phyloP scores from a whole-genome alignment of 768 basidiomycete species.

The Hypsizygus marmoreus region DNA sequence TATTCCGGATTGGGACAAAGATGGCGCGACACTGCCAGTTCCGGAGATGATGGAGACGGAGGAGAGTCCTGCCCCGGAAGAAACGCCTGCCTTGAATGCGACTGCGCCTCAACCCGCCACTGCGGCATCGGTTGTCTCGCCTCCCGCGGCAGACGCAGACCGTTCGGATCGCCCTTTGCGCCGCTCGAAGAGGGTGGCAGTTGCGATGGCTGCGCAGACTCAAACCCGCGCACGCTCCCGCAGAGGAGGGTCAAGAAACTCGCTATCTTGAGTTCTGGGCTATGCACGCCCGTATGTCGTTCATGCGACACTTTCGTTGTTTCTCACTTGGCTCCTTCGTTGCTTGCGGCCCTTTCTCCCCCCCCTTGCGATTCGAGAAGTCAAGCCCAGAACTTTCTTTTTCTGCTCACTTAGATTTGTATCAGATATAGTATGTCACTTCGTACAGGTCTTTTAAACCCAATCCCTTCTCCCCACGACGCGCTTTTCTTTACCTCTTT shows the following conservation, averaged over 20 bases:
- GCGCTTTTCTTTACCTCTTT: not conserved
- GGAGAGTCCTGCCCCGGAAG: constrained; percentile 9
- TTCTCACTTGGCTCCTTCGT: constrained; percentile 10
- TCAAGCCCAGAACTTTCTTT: not conserved
- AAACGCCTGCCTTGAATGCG: not conserved
- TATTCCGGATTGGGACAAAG: constrained; percentile 57
- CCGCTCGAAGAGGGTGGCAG: constrained; percentile 71
- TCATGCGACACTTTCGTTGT: constrained; percentile 1
- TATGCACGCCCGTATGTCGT: constrained; percentile 11
- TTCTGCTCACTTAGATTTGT: constrained; percentile 25
- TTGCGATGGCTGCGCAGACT: constrained; percentile 52
- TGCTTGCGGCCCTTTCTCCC: constrained; percentile 9
- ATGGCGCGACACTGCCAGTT: constrained; percentile 20
- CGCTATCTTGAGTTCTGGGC: constrained; percentile 32
- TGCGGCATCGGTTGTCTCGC: not conserved
- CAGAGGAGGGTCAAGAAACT: constrained; percentile 42
- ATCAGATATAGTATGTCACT: constrained; percentile 31
- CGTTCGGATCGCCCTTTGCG: constrained; percentile 43
- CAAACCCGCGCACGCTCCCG: constrained; percentile 45
- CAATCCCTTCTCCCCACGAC: constrained; percentile 2
- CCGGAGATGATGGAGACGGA: constrained; percentile 12
- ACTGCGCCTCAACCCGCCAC: constrained; percentile 1
- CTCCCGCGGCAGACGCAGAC: not conserved
- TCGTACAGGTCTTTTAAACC: constrained; percentile 5
- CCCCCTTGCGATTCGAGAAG: constrained; percentile 1